phyloP scores from a whole-genome alignment of 1,139 yeast genomes.

The Komagataea norvegica region DNA sequence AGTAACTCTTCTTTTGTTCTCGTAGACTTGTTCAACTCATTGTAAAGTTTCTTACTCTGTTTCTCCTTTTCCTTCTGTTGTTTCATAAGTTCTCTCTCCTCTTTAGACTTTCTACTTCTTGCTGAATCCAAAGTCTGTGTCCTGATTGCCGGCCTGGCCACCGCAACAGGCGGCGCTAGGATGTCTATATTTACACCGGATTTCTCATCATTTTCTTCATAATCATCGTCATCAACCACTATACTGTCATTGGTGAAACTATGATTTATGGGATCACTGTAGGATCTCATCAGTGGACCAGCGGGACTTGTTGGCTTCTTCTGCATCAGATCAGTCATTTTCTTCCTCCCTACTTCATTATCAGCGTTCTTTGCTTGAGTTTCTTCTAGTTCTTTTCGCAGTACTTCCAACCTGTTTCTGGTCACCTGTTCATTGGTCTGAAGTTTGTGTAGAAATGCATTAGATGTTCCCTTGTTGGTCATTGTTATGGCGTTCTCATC shows the following conservation, averaged over 20 bases:
- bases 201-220: neutral
- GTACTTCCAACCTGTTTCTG: neutral
- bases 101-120: conserved; percentile 8
- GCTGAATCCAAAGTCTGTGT: conserved; percentile 9
- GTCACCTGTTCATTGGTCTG: conserved; percentile 1
- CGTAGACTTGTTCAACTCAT: conserved; percentile 45
- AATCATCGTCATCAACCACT: neutral
- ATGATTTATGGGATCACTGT: conserved; percentile 3
- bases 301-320: neutral
- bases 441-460: conserved; percentile 13
- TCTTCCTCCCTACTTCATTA: neutral
- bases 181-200: too few species aligned
- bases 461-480: conserved; percentile 3
- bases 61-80: conserved; percentile 12
- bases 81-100: conserved; percentile 11
- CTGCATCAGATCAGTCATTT: neutral
- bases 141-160: conserved; percentile 9
- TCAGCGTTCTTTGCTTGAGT: neutral
- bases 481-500: neutral
- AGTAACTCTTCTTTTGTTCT: conserved; percentile 48
- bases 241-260: conserved; percentile 1
- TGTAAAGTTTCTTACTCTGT: conserved; percentile 32
- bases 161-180: too few species aligned
- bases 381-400: conserved; percentile 1
- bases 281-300: neutral